A percentile compares a stretch with the other conserved stretches of the same genome.
These are phyloP conservation scores for Rhizophlyctis rosea DNA, from an alignment of 192 early-diverging fungal species.

Conservation along the genomic window DNA sequence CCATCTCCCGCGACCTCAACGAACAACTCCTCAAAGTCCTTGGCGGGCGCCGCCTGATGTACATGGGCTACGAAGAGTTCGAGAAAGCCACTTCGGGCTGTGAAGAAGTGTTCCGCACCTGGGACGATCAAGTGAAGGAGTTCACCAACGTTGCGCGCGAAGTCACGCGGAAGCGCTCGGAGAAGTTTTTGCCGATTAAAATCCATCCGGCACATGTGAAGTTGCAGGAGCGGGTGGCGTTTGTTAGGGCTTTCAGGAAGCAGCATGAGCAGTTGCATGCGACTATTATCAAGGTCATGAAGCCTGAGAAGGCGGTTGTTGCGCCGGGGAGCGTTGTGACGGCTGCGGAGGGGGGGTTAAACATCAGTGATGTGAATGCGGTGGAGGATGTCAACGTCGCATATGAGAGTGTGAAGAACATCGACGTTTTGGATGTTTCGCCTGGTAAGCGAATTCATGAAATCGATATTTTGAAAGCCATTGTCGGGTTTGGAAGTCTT, in stretches of 20 bases:
- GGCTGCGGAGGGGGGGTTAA: slow-evolving; percentile 34
- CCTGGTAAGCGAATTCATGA: slow-evolving; percentile 39
- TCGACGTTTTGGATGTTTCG: slow-evolving; percentile 94
- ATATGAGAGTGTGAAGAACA: slow-evolving; percentile 86
- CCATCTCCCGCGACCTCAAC: slow-evolving; percentile 92
- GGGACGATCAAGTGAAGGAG: slow-evolving; percentile 95
- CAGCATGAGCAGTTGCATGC: slow-evolving; percentile 98
- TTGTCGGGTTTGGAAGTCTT: slow-evolving; percentile 12
- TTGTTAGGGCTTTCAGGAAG: slow-evolving; percentile 87
- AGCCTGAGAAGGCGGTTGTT: slow-evolving; percentile 50
- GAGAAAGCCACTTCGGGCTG: slow-evolving; percentile 77
- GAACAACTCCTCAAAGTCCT: slow-evolving; percentile 88
- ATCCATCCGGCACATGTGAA: slow-evolving; percentile 85
- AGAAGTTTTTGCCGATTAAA: slow-evolving; percentile 96
- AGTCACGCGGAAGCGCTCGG: slow-evolving; percentile 83
- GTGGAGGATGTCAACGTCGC: slow-evolving; percentile 86
- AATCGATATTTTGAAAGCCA: slow-evolving; percentile 11
- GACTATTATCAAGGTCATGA: slow-evolving; percentile 93
- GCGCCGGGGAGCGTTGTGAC: slow-evolving; percentile 35
- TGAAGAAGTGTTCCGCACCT: slow-evolving; percentile 84
- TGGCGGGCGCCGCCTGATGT: slow-evolving; percentile 86
- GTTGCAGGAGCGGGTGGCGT: slow-evolving; percentile 90
- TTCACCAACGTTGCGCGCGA: slow-evolving; percentile 94
- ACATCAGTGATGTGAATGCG: slow-evolving; percentile 68
- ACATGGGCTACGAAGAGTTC: slow-evolving; percentile 90